These are phyloP conservation scores for Carnegiea gigantea DNA, from an alignment of 179 eudicot genomes.

Conservation along the genomic window DNA sequence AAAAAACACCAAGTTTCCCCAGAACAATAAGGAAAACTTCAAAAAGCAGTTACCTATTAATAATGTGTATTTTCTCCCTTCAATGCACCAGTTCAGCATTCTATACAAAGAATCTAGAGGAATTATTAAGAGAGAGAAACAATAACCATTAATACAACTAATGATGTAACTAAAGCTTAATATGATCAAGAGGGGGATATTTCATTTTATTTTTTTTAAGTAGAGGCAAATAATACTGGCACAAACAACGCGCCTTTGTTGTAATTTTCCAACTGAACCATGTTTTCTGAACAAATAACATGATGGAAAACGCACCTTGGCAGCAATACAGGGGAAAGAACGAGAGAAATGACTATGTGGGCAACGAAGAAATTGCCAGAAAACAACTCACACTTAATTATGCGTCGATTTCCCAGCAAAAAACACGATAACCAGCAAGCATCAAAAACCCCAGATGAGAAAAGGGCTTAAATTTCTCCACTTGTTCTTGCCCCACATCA, in stretches of 20 bases:
- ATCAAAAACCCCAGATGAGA: slow-evolving; percentile 12
- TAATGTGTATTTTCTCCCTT: background rate
- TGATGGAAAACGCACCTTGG: slow-evolving; percentile 26
- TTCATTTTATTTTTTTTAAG: background rate
- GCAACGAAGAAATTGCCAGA: slow-evolving; percentile 21
- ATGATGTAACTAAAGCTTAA: slow-evolving; percentile 20
- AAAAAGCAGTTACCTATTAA: slow-evolving; percentile 11
- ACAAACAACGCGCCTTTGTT: background rate
- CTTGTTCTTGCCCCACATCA: background rate
- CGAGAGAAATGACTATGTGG: slow-evolving; percentile 1
- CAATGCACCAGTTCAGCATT: slow-evolving; percentile 7
- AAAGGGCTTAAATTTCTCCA: background rate
- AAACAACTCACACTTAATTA: background rate
- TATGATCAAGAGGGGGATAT: background rate
- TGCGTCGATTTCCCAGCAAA: background rate
- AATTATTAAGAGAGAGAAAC: slow-evolving; percentile 2
- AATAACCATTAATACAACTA: background rate
- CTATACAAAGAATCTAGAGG: slow-evolving; percentile 7
- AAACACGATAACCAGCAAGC: slow-evolving; percentile 7
- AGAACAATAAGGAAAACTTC: slow-evolving; percentile 15
- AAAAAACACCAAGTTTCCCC: background rate
- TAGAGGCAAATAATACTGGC: background rate
- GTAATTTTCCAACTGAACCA: background rate
- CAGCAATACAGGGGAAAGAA: background rate
- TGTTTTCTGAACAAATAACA: background rate